Base-by-base conservation (phyloP, 306 rosid genomes). In the Adenanthera pavonina region DNA sequence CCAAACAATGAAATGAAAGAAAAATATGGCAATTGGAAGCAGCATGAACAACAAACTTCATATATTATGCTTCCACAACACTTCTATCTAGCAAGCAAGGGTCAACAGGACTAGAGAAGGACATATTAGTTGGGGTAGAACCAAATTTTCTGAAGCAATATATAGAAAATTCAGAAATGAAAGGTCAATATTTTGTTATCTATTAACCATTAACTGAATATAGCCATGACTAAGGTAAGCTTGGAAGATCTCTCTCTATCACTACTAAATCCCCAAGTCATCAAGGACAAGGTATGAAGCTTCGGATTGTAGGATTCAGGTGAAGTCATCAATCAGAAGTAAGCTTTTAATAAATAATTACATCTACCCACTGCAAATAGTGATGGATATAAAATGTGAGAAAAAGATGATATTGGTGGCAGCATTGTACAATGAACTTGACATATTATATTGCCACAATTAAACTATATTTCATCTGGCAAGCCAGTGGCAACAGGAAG, bases 71-170 rank as follows among this genome's bases (percentile, higher is more conserved):
- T 66, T 77, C 69, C 34, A 35, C 17, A 8, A 52, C 59, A 49
- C 80, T 51, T 59, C 54, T 76, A 68, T 84, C 76, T 16, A 20
- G 43, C 70, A 76, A 33, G 59, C 14, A 72, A 71, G 67, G 46
- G 47, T 41, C 46, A 6, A 41, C 8, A 41, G 46, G 8, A 41
- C 7, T 41, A 41, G 46, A 41, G 7, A 41, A 41, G 46, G 46
- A 7, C 8, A 6, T 41, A 41, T 41, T 41, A 4, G 46, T 0
- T 4, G 46, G 46, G 77, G 46, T 12, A 14, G n/a, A 49, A 49
- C 54, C 17, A 49, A 10, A 49, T 12, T 0, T 1, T 49, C 17
- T 5, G 3, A 14, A 49, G 54, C 16, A 49, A 49, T 49, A 49
- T 14, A 12, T 49, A 49, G 17, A 49, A 41, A 49, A 49, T 49